Percentiles rank a stretch among this genome's conserved stretches.
Conservation (phyloP, 306 rosid genomes). For the Comarum palustre region DNA sequence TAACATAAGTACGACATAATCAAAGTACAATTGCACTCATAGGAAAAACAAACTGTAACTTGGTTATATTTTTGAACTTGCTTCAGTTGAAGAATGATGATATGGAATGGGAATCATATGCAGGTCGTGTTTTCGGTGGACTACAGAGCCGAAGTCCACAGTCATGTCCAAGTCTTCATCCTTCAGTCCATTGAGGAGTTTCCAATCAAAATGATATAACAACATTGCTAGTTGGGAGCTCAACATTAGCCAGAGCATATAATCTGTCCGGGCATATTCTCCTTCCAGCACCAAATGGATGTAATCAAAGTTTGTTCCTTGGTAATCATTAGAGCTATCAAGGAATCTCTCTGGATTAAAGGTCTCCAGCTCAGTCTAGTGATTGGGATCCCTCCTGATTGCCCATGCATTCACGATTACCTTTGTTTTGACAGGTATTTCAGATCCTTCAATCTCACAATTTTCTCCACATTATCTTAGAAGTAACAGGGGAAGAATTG, state of each 20-base stretch:
- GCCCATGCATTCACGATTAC: too few species aligned
- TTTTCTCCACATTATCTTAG: conserved; percentile 10
- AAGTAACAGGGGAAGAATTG: not conserved
- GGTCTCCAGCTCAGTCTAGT: too few species aligned
- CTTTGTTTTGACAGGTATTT: too few species aligned
- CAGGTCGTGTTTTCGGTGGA: conserved; percentile 3
- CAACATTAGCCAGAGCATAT: too few species aligned
- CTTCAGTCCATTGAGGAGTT: conserved; percentile 6
- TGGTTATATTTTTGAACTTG: not conserved
- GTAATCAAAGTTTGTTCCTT: too few species aligned
- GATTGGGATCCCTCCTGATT: too few species aligned
- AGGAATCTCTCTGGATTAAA: too few species aligned
- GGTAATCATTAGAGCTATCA: too few species aligned
- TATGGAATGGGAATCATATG: conserved; percentile 8
- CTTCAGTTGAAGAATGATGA: not conserved
- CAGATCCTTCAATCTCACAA: not conserved
- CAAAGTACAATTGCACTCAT: not conserved
- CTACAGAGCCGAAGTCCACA: not conserved
- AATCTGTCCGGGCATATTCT: too few species aligned
- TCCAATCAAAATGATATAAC: conserved; percentile 25
- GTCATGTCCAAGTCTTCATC: conserved; percentile 16
- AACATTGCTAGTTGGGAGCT: not conserved
- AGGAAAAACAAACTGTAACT: not conserved
- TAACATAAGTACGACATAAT: too few species aligned
- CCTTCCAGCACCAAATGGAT: too few species aligned